These are phyloP conservation scores for Anisodus acutangulus DNA, from an alignment of 257 asterid species.

Conservation along the genomic window DNA sequence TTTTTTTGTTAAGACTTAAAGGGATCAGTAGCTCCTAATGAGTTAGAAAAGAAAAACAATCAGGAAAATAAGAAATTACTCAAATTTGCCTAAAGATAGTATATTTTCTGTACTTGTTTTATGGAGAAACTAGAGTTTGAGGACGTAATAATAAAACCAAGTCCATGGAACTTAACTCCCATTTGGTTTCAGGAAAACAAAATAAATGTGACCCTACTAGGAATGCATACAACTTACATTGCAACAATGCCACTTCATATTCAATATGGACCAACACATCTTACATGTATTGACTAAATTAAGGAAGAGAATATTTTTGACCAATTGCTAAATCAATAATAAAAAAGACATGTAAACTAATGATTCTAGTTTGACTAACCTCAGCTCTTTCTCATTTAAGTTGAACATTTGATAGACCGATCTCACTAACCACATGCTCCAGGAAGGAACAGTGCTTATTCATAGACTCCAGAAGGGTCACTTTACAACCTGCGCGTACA, in stretches of 20 bases:
- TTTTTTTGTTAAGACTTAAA: no score
- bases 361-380: conserved; percentile 45
- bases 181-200: neutral
- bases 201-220: neutral
- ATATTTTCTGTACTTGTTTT: neutral
- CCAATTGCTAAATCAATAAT: neutral
- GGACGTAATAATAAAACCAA: neutral
- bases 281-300: neutral
- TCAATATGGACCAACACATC: neutral
- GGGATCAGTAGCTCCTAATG: neutral
- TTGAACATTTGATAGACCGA: conserved; percentile 73
- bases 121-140: neutral
- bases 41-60: neutral
- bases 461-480: conserved; percentile 83
- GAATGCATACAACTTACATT: neutral
- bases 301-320: neutral
- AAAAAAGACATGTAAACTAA: neutral
- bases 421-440: conserved; percentile 66
- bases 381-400: conserved; percentile 83
- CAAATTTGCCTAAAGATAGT: neutral
- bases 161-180: neutral
- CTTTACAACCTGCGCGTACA: conserved; percentile 73
- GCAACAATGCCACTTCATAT: neutral
- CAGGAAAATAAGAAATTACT: neutral
- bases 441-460: conserved; percentile 85